Evolutionary conservation across 2,329 filamentous ascomycete genomes (phyloP).

Genomic region (Xylariaceae sp.): DNA sequence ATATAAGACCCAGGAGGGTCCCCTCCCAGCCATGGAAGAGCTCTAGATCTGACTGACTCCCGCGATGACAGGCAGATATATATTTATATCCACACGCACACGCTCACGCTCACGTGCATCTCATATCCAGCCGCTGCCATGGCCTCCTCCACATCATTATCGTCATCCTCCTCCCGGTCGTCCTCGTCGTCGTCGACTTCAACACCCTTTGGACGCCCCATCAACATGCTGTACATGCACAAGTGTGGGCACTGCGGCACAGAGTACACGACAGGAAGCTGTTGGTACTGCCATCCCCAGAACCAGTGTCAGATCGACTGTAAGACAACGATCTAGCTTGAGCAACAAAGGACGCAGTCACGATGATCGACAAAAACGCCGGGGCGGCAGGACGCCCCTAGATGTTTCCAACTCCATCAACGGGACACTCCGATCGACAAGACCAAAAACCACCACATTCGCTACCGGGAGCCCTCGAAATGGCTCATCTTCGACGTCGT

Average conservation of each 20-base stretch:
- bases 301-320: constrained; percentile 22
- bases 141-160: constrained; percentile 10
- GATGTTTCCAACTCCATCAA: constrained; percentile 10
- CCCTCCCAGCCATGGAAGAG: constrained; percentile 1
- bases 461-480: constrained; percentile 2
- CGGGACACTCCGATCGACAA: constrained; percentile 1
- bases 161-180: background rate
- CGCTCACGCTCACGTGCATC: background rate
- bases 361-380: constrained; percentile 8
- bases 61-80: constrained; percentile 7
- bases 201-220: constrained; percentile 13
- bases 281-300: constrained; percentile 36
- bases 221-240: constrained; percentile 31
- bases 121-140: constrained; percentile 6
- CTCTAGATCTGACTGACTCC: constrained; percentile 15
- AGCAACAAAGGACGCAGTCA: constrained; percentile 8
- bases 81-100: constrained; percentile 1
- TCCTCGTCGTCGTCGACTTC: background rate
- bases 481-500: constrained; percentile 7
- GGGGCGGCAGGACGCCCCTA: constrained; percentile 9
- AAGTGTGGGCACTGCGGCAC: constrained; percentile 34
- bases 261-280: constrained; percentile 34
- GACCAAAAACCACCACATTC: constrained; percentile 2
- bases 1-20: too few species aligned
- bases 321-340: constrained; percentile 10